Evolutionary conservation across 441 rosid genomes (phyloP), one percentile per base, ranked within the genome.

Genomic region (Flueggea neowawraea): DNA sequence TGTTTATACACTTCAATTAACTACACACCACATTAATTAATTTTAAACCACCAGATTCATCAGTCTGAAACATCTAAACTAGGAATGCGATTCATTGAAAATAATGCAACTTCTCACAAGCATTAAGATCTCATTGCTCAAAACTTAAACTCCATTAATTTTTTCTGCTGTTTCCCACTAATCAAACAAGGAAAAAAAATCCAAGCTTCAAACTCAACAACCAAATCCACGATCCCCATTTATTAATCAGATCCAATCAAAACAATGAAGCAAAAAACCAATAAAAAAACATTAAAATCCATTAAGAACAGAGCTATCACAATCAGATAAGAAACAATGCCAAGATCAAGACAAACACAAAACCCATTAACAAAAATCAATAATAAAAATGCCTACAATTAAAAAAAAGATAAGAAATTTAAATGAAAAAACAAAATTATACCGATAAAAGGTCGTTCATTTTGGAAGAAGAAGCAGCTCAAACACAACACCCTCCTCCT

Each of bases 371-470:
- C 12, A 43, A 6, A 43, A 54, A 56, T 54, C 32, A 51, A 54
- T 8, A 58, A 52, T 22, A 52, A 55, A 52, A 43, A 72, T 61
- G 4, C 52, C 57, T 53, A 61, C 12, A 10, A 32, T 51, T 43
- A 62, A 10, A 6, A 45, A 32, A 16, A 57, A 6, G 14, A 31
- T 57, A 5, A 32, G 22, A 57, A 51, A 53, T 13, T 53, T 16
- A 22, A 48, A 47, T 9, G 47, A n/a, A 8, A 56, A 48, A 12
- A 31, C 55, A 31, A 22, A 65, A 36, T 36, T 8, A 47, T 82
- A 92, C 97, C 86, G 86, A 70, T 64, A 92, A 70, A 71, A 92
- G 95, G 80, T 92, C 90, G 79, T 92, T 90, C 98, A 92, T 90
- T 66, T 77, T 81, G 12, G 75, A 65, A 70, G 70, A 66, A 60